Percentiles rank a stretch among this genome's conserved stretches.
phyloP scores from a whole-genome alignment of 2,329 filamentous ascomycete genomes.

The Pseudocercospora eumusae region DNA sequence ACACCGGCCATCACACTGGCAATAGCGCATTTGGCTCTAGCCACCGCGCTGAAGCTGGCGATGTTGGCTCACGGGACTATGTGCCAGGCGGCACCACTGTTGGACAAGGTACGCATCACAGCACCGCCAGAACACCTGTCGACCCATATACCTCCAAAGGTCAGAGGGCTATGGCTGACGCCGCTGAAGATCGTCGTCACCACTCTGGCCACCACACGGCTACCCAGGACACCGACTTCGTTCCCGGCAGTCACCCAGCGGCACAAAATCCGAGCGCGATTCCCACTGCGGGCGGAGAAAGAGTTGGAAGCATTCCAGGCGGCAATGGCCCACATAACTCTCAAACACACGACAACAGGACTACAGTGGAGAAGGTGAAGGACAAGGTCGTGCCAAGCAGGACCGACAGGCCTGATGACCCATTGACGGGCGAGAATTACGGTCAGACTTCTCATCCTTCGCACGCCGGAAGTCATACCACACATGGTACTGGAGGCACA shows the following conservation, averaged over 20 bases:
- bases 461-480: background rate
- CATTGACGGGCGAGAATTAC: constrained; percentile 21
- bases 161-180: constrained; percentile 22
- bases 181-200: constrained; percentile 10
- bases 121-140: constrained; percentile 16
- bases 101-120: constrained; percentile 13
- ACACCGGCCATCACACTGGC: constrained; percentile 13
- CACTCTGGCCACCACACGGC: background rate
- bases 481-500: background rate
- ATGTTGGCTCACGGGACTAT: constrained; percentile 11
- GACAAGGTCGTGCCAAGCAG: constrained; percentile 19
- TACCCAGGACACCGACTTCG: constrained; percentile 15
- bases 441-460: constrained; percentile 12
- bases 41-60: constrained; percentile 18
- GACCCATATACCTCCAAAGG: constrained; percentile 26
- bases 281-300: constrained; percentile 34
- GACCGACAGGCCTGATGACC: constrained; percentile 21
- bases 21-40: constrained; percentile 11
- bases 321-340: background rate
- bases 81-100: constrained; percentile 10
- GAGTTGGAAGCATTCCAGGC: constrained; percentile 22
- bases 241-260: constrained; percentile 22
- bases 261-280: constrained; percentile 34
- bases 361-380: constrained; percentile 23
- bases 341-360: constrained; percentile 19